Base-by-base conservation (phyloP, 2,329 filamentous ascomycete genomes). In the Ascochyta koolunga region DNA sequence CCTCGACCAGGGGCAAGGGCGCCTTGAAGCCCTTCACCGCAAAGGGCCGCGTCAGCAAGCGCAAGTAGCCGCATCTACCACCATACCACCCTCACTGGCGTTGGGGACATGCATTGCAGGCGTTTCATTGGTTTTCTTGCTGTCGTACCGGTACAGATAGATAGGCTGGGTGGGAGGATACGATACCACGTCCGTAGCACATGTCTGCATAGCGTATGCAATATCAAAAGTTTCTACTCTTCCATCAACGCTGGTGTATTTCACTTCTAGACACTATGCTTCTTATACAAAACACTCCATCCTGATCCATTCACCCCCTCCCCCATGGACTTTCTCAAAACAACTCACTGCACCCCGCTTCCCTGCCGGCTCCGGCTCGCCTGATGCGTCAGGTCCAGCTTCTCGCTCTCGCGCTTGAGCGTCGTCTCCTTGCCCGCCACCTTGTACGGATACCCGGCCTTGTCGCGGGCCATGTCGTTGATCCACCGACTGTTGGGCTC, bases 401-500 rank as follows among this genome's bases (percentile, higher is more conserved):
- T 50, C 24, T 44, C 51, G n/a, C 45, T 54, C 22, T 54, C 51
- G 7, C 51, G 46, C 41, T 54, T 54, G 3, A 54, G 41, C 18
- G 41, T 54, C 13, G 51, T 54, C 36, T 54, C 51, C 22, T 32
- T 86, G 75, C 91, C 88, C 0, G 76, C 79, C 22, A 82, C 76
- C 18, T 67, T 56, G 67, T 89, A 89, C 1, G 83, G 81, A 56
- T 82, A 73, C 0, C 82, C 83, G 0, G 87, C 86, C 64, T 85
- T 83, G 54, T 86, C 82, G 37, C 88, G 82, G 3, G 88, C 89
- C 81, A 91, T 79, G 69, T 93, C 88, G 65, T 89, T 89, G 53
- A 91, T 83, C 89, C 88, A 92, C 47, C 76, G 79, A 56, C 82
- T 84, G 40, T 86, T 77, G 1, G 87, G 87, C 54, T 79, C 76